Conservation (phyloP, 805 yeast species). For the Wickerhamiella dianesei region DNA sequence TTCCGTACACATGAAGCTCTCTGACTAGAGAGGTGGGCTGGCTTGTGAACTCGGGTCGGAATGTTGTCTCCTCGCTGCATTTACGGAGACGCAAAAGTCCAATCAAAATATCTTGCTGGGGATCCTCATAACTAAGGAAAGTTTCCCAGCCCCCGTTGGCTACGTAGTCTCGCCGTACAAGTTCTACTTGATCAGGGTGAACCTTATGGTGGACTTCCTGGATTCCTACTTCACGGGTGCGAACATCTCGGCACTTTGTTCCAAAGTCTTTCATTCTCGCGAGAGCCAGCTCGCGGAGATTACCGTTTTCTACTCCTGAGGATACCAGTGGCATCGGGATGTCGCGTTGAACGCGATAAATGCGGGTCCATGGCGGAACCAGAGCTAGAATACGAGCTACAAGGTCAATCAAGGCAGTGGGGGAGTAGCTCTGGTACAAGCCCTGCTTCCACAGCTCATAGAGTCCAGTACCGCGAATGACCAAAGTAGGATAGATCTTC, state of each 20-base stretch:
- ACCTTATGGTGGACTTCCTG: slow-evolving; percentile 97
- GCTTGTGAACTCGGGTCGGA: slow-evolving; percentile 68
- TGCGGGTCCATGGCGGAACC: slow-evolving; percentile 99
- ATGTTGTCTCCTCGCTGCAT: slow-evolving; percentile 80
- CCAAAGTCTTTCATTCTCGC: slow-evolving; percentile 98
- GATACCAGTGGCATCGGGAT: slow-evolving; percentile 98
- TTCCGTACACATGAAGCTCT: slow-evolving; percentile 93
- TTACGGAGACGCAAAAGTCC: slow-evolving; percentile 80
- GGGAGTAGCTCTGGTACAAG: slow-evolving; percentile 83
- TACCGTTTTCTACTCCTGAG: slow-evolving; percentile 96
- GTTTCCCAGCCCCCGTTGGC: slow-evolving; percentile 97
- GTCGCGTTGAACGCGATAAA: slow-evolving; percentile 95
- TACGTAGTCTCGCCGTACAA: slow-evolving; percentile 86
- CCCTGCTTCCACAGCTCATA: slow-evolving; percentile 98
- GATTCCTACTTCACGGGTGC: slow-evolving; percentile 96
- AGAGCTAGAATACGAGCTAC: slow-evolving; percentile 92
- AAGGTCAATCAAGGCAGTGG: slow-evolving; percentile 82
- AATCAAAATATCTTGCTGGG: slow-evolving; percentile 86
- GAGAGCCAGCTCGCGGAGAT: slow-evolving; percentile 82
- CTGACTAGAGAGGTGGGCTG: slow-evolving; percentile 92
- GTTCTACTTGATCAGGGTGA: slow-evolving; percentile 91
- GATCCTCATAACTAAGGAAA: slow-evolving; percentile 89
- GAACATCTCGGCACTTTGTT: slow-evolving; percentile 85
- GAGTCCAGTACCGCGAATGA: slow-evolving; percentile 92
- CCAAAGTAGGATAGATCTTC: slow-evolving; percentile 89